Evolutionary conservation across 345 rosid genomes (phyloP).

Genomic region (Hypericum androsaemum): DNA sequence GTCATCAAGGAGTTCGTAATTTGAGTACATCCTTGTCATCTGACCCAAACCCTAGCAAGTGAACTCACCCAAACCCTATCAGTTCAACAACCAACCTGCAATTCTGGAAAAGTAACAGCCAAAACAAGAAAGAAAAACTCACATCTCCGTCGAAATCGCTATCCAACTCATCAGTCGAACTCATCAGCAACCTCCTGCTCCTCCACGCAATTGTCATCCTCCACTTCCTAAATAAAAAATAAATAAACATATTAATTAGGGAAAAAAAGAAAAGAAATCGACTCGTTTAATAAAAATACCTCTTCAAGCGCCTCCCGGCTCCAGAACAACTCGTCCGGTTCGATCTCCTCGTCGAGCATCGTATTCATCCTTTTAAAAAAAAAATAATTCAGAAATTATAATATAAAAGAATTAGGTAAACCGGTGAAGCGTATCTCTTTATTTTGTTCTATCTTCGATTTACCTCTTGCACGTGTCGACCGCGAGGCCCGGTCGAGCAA

Average conservation of each 20-base stretch:
- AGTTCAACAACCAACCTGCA: neutral
- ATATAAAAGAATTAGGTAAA: neutral
- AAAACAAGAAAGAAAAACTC: constrained; percentile 21
- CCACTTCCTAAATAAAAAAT: constrained; percentile 59
- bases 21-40: constrained; percentile 21
- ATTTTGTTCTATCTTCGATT: neutral
- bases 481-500: constrained; percentile 68
- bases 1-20: constrained; percentile 26
- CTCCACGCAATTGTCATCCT: constrained; percentile 67
- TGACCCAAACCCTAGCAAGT: constrained; percentile 52
- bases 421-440: neutral
- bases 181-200: constrained; percentile 81
- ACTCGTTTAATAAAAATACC: constrained; percentile 20
- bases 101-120: neutral
- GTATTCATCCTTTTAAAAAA: constrained; percentile 52
- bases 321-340: constrained; percentile 90
- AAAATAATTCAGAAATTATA: neutral
- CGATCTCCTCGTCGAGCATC: constrained; percentile 73
- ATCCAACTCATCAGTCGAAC: constrained; percentile 89
- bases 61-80: constrained; percentile 3
- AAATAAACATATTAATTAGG: neutral
- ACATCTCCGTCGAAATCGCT: constrained; percentile 92
- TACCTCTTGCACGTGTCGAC: constrained; percentile 75
- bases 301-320: constrained; percentile 92
- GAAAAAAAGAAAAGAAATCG: too few species aligned